A percentile compares a stretch with the other conserved stretches of the same genome.
Evolutionary conservation across 805 yeast genomes (phyloP).

Genomic region (Kodamaea jinghongensis): DNA sequence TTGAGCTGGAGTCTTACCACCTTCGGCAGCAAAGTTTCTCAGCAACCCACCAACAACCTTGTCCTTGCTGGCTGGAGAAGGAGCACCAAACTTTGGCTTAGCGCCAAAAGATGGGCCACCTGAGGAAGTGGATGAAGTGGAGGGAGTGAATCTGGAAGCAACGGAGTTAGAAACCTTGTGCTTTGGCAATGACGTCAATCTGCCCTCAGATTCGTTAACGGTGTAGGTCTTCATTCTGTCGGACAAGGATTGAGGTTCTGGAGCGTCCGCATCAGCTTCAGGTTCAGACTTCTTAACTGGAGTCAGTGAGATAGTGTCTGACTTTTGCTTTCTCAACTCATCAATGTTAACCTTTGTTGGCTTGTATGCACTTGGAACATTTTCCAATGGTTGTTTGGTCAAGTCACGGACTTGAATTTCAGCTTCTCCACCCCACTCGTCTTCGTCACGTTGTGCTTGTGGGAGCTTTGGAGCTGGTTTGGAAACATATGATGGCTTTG

Average conservation of each 20-base stretch:
- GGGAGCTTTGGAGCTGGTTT: slow-evolving; percentile 16
- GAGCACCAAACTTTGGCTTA: slow-evolving; percentile 35
- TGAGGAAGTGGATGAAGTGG: slow-evolving; percentile 17
- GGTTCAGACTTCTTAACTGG: slow-evolving; percentile 20
- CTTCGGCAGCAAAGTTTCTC: slow-evolving; percentile 59
- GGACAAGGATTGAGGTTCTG: slow-evolving; percentile 47
- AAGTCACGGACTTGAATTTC: slow-evolving; percentile 57
- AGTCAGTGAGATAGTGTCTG: slow-evolving; percentile 44
- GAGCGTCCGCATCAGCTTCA: slow-evolving; percentile 11
- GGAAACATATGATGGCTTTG: slow-evolving; percentile 16
- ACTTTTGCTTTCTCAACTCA: slow-evolving; percentile 49
- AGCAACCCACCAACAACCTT: slow-evolving; percentile 58
- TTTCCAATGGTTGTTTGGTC: slow-evolving; percentile 46
- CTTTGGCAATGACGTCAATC: slow-evolving; percentile 62
- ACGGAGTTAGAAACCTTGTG: slow-evolving; percentile 54
- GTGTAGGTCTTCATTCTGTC: slow-evolving; percentile 46
- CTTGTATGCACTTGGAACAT: slow-evolving; percentile 59
- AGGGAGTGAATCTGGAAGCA: slow-evolving; percentile 45
- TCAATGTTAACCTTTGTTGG: slow-evolving; percentile 63
- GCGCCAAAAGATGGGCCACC: slow-evolving; percentile 32
- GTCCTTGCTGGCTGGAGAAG: slow-evolving; percentile 28
- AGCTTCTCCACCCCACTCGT: slow-evolving; percentile 72
- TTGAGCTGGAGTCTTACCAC: slow-evolving; percentile 92
- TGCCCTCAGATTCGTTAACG: slow-evolving; percentile 38
- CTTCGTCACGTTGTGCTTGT: slow-evolving; percentile 41